Evolutionary conservation across 345 rosid genomes (phyloP), one percentile per base, ranked within the genome.

Genomic region (Hypericum perforatum): DNA sequence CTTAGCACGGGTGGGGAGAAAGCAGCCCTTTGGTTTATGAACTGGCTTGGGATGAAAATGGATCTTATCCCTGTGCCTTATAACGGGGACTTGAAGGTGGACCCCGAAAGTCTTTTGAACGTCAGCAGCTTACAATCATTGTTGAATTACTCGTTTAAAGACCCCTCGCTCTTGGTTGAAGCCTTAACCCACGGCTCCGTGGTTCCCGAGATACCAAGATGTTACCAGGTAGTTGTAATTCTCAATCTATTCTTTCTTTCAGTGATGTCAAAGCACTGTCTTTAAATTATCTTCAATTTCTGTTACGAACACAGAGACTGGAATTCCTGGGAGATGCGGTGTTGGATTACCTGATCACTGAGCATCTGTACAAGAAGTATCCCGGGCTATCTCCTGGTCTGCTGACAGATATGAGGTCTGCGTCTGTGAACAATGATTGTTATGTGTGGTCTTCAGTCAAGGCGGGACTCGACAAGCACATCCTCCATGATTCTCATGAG

Each of bases 131-230:
- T 92, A 5, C 85, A 92, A 68, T 71, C 78, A 0, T 42, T 88
- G 5, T 70, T 92, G 51, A 67, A 70, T 39, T 85, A 85, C 63
- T 61, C 66, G 14, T 92, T 92, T 53, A 53, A 37, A 12, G 84
- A 92, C 55, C 76, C 76, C 58, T 71, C 86, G 57, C 63, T 88
- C 54, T 63, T 92, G 41, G 81, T 92, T 41, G 97, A 92, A 69
- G 98, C 98, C 39, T 62, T 92, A 59, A 92, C 94, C 12, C 98
- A 92, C 67, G 97, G 91, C 43, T 92, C 98, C 74, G 82, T 85
- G 96, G 65, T 80, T 51, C 81, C 95, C n/a, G 94, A 85, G 55
- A 77, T 85, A 56, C 88, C 94, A 41, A 78, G 80, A 63, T 92
- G 96, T 53, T 92, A 88, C 74, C 94, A 91, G 96, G 98, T 91